Evolutionary conservation across 371 early-diverging fungal species (phyloP).

Genomic region (Gilbertella persicaria): DNA sequence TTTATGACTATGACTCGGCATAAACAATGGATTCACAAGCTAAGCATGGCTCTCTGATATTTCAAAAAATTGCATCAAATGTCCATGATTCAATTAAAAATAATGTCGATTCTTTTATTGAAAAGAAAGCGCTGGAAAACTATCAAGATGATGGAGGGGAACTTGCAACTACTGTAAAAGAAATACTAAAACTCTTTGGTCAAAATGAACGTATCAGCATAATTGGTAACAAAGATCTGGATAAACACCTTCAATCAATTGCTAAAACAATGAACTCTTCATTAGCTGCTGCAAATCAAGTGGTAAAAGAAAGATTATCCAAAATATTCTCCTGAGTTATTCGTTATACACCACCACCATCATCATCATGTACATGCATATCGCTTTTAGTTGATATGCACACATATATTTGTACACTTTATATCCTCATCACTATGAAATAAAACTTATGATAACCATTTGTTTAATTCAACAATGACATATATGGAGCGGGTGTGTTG

Average conservation of each 20-base stretch:
- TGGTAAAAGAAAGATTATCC: slow-evolving; percentile 13
- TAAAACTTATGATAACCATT: no score
- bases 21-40: slow-evolving; percentile 14
- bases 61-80: slow-evolving; percentile 4
- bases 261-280: slow-evolving; percentile 2
- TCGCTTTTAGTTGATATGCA: slow-evolving; percentile 5
- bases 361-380: slow-evolving; percentile 3
- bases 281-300: slow-evolving; percentile 10
- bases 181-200: slow-evolving; percentile 15
- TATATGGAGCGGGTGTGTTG: no score
- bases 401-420: no score
- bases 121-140: slow-evolving; percentile 6
- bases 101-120: slow-evolving; percentile 8
- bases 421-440: no score
- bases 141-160: slow-evolving; percentile 10
- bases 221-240: slow-evolving; percentile 17
- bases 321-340: slow-evolving; percentile 8
- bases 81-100: no score
- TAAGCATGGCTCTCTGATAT: slow-evolving; percentile 1
- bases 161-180: slow-evolving; percentile 10
- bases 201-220: slow-evolving; percentile 17
- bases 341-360: neutral
- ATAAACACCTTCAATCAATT: slow-evolving; percentile 13
- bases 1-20: slow-evolving; percentile 3
- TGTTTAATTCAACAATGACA: no score